Evolutionary conservation across 805 yeast species (phyloP), one percentile per base, ranked within the genome.

Genomic region (Jamesozyma lodderae): DNA sequence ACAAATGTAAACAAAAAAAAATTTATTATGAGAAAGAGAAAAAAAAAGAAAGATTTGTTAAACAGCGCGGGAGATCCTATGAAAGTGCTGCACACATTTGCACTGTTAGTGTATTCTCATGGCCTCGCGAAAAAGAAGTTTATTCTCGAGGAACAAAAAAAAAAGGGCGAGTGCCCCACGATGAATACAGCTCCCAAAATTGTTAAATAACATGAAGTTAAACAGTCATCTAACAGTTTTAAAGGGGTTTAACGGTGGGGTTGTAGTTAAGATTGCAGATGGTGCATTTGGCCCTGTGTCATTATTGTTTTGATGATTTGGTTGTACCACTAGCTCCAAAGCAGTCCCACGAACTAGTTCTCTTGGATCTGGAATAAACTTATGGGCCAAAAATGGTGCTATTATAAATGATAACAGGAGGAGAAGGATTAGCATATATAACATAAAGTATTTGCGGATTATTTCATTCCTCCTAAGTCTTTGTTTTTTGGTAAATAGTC

Each of bases 201-300:
- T n/a, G n/a, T n/a, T n/a, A n/a, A n/a, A n/a, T n/a, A n/a, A n/a
- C n/a, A n/a, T n/a, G n/a, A n/a, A n/a, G n/a, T n/a, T n/a, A n/a
- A n/a, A n/a, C n/a, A n/a, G n/a, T n/a, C n/a, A n/a, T n/a, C n/a
- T n/a, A 6, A 54, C 62, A 1, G 69, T 62, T 30, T 49, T 60
- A 36, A 63, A 55, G 1, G 43, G 46, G 2, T 62, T 62, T 38
- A 41, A 35, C 6, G 62, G 47, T 0, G 68, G 67, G 10, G 66
- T 64, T 0, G 64, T 62, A 5, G 66, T 59, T 13, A 63, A 45
- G 13, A 76, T 63, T 9, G 62, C 57, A 1, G 57, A 37, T 0
- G 82, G 80, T 0, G 81, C 81, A 43, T 49, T 63, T 2, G 59
- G 53, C 0, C 85, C 86, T 0, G 86, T 79, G 51, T 80, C 86